Base-by-base conservation (phyloP, 2,329 filamentous ascomycete species). In the Ascochyta pisi region DNA sequence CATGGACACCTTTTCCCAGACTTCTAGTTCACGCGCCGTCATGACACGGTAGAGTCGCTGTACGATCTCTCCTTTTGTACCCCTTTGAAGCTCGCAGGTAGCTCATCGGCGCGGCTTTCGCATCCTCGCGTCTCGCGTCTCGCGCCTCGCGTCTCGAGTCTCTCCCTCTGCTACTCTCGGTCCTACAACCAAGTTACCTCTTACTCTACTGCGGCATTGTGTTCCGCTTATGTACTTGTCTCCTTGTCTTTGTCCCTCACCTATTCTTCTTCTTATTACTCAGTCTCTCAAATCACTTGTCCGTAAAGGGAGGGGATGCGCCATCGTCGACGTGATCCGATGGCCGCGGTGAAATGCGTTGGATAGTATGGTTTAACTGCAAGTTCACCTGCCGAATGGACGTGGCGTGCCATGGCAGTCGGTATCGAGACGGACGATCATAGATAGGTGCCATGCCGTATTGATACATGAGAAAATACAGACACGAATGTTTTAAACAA, bases 1-100 rank as follows among this genome's bases (percentile, higher is more conserved):
- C 69, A 73, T 59, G 68, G 68, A 41, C 66, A 71, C 57, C 62
- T 74, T 48, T 74, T 74, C 58, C 63, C 64, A 52, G 71, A 74
- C 56, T 74, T 74, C 42, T 73, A 69, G 53, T 40, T 19, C 1
- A 43, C 27, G 13, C 13, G 16, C 19, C 19, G 50, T 40, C 34
- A 34, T 34, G 29, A 15, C 33, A 46, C 19, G 27, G 34, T 24
- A 40, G 8, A 23, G 19, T 40, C 39, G 33, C 35, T 50, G 31
- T 50, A n/a, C 45, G 33, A 23, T 41, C 33, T 31, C 40, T 37
- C 34, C 44, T 47, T 19, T 37, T 47, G 24, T 37, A 46, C 43
- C 31, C 42, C 42, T 31, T 31, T 12, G 29, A 31, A 4, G 10
- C 29, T 31, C 29, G 27, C 37, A 24, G 2, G 37, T 40, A 26